phyloP scores from a whole-genome alignment of 164 flowering plant species.

The Taxillus chinensis region DNA sequence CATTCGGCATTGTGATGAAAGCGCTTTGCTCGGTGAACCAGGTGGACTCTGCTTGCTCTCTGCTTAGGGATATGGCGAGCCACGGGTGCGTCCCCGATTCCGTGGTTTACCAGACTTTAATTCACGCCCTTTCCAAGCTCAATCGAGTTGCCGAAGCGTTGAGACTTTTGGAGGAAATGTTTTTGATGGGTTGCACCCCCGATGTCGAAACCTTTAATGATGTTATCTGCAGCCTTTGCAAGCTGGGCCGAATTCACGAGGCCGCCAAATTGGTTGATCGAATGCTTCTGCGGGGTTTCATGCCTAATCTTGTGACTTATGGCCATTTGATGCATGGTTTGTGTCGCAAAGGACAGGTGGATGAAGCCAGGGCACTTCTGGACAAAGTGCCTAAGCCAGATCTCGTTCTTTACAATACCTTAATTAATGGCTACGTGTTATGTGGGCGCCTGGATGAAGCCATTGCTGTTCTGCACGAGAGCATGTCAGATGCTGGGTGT shows the following conservation, averaged over 20 bases:
- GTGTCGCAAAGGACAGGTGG: slow-evolving; percentile 53
- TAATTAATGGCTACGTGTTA: slow-evolving; percentile 64
- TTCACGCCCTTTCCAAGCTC: slow-evolving; percentile 54
- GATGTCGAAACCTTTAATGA: slow-evolving; percentile 78
- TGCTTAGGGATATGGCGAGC: slow-evolving; percentile 76
- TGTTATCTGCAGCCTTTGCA: slow-evolving; percentile 58
- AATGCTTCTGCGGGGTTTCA: slow-evolving; percentile 64
- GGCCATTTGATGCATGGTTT: slow-evolving; percentile 64
- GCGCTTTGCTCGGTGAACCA: slow-evolving; percentile 65
- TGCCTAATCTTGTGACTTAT: slow-evolving; percentile 56
- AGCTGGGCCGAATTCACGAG: slow-evolving; percentile 40
- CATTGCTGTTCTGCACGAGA: slow-evolving; percentile 32
- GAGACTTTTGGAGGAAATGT: slow-evolving; percentile 77
- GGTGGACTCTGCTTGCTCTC: slow-evolving; percentile 63
- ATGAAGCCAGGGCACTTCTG: slow-evolving; percentile 59
- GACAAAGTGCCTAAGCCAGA: slow-evolving; percentile 51
- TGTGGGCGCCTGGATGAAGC: slow-evolving; percentile 60
- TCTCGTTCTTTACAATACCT: slow-evolving; percentile 51
- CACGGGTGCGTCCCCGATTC: slow-evolving; percentile 91
- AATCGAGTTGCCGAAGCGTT: slow-evolving; percentile 52
- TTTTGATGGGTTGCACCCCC: slow-evolving; percentile 74
- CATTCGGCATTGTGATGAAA: slow-evolving; percentile 69
- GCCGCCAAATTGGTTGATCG: slow-evolving; percentile 76
- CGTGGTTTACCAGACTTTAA: slow-evolving; percentile 66
- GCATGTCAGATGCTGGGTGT: slow-evolving; percentile 33